Conservation (phyloP, 225 moss, liverwort and hornwort species). For the Rhytidiadelphus loreus region DNA sequence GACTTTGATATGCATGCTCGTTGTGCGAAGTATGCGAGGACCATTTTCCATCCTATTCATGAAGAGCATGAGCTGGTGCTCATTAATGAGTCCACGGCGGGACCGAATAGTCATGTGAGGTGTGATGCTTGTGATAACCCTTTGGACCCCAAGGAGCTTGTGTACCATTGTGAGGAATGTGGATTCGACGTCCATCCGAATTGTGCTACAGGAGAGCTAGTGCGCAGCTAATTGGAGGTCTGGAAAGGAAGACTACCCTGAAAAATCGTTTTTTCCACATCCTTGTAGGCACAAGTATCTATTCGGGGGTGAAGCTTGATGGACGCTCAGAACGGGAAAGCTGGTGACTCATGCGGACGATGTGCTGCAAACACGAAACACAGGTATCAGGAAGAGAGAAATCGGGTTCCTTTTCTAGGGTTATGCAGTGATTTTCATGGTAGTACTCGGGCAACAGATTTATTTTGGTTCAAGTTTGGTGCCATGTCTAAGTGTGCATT, state of each 20-base stretch:
- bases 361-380: background rate
- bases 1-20: conserved; percentile 48
- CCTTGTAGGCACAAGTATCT: background rate
- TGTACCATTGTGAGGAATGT: conserved; percentile 46
- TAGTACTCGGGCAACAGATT: background rate
- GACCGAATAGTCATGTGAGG: conserved; percentile 7
- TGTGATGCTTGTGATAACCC: conserved; percentile 28
- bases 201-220: conserved; percentile 25
- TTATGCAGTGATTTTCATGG: background rate
- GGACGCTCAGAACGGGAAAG: background rate
- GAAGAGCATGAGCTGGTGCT: conserved; percentile 42
- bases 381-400: conserved; percentile 2
- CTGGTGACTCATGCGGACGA: background rate
- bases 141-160: conserved; percentile 29
- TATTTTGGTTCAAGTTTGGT: conserved; percentile 5
- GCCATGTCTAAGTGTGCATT: background rate
- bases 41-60: conserved; percentile 32
- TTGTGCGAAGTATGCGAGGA: conserved; percentile 36
- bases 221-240: conserved; percentile 17
- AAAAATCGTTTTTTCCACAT: background rate
- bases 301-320: background rate
- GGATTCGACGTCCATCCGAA: conserved; percentile 48
- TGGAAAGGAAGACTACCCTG: background rate
- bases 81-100: conserved; percentile 4
- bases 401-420: conserved; percentile 1